Percentiles rank a stretch among this genome's conserved stretches.
Conservation (phyloP, 345 rosid genomes). For the Moricandia moricandioides region DNA sequence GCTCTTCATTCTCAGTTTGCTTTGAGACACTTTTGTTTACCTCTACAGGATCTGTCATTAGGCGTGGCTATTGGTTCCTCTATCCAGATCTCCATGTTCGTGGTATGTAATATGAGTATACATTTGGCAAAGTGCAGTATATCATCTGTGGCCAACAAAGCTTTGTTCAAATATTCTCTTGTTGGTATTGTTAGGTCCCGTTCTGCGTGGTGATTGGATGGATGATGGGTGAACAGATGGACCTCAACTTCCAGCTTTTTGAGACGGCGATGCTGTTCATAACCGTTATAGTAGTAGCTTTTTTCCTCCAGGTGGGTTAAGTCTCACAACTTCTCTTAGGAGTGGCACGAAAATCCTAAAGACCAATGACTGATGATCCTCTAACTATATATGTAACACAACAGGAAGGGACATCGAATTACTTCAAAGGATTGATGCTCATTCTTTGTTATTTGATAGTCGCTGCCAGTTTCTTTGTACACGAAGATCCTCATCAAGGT, state of each 20-base stretch:
- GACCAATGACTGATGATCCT: constrained; percentile 7
- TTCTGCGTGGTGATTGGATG: constrained; percentile 82
- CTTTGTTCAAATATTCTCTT: background rate
- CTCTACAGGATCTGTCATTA: constrained; percentile 80
- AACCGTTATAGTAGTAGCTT: constrained; percentile 78
- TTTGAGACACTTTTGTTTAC: background rate
- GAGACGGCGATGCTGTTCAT: constrained; percentile 88
- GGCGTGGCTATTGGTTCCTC: constrained; percentile 99
- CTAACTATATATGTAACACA: constrained; percentile 30
- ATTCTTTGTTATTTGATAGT: constrained; percentile 79
- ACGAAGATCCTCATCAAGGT: constrained; percentile 51
- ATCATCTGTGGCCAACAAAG: constrained; percentile 13
- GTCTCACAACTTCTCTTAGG: background rate
- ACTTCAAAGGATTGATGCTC: constrained; percentile 84
- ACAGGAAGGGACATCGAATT: constrained; percentile 87
- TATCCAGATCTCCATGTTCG: constrained; percentile 95
- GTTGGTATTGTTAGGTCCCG: constrained; percentile 48
- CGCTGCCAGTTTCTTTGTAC: constrained; percentile 86
- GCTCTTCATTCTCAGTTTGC: background rate
- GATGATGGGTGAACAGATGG: constrained; percentile 84
- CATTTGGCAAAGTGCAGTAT: constrained; percentile 9
- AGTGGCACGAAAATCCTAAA: background rate
- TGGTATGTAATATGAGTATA: constrained; percentile 49
- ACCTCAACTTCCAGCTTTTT: constrained; percentile 79
- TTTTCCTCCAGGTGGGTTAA: constrained; percentile 65